Conservation (phyloP, 495 filamentous ascomycete genomes). For the Penicillium bovifimosum region DNA sequence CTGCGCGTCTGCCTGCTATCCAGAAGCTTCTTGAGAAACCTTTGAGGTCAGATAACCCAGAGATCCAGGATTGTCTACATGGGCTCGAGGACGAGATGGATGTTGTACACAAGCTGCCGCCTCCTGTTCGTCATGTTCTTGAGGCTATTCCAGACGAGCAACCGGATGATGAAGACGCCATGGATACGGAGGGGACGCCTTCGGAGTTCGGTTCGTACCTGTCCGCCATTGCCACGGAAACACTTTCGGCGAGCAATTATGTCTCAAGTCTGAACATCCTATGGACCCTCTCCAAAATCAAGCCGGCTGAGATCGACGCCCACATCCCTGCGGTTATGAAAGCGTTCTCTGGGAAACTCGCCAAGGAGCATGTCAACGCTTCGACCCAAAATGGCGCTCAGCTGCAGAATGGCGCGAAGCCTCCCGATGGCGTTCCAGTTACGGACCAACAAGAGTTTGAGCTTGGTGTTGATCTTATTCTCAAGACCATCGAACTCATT, state of each 20-base stretch:
- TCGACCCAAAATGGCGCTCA: constrained; percentile 46
- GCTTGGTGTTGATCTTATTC: constrained; percentile 78
- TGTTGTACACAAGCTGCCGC: constrained; percentile 45
- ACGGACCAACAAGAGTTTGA: constrained; percentile 68
- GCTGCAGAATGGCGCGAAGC: constrained; percentile 35
- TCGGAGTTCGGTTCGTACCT: constrained; percentile 79
- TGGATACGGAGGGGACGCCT: constrained; percentile 66
- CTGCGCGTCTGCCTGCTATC: constrained; percentile 64
- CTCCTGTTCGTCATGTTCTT: constrained; percentile 75
- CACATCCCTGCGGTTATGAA: constrained; percentile 90
- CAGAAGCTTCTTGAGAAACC: constrained; percentile 90
- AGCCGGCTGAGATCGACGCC: constrained; percentile 77
- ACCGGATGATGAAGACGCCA: constrained; percentile 83
- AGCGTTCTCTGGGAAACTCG: constrained; percentile 84
- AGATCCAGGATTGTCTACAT: constrained; percentile 89
- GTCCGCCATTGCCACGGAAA: constrained; percentile 74
- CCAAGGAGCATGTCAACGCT: constrained; percentile 85
- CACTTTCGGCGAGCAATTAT: constrained; percentile 68
- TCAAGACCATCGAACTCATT: constrained; percentile 90
- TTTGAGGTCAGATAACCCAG: constrained; percentile 75
- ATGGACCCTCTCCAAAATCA: constrained; percentile 81
- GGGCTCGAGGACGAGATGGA: constrained; percentile 60
- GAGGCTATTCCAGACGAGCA: constrained; percentile 86
- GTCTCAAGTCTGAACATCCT: constrained; percentile 85
- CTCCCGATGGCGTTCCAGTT: constrained; percentile 50